A percentile compares a stretch with the other conserved stretches of the same genome.
These are phyloP conservation scores for Penicillium coffeae DNA, from an alignment of 495 filamentous ascomycete species.

Conservation along the genomic window DNA sequence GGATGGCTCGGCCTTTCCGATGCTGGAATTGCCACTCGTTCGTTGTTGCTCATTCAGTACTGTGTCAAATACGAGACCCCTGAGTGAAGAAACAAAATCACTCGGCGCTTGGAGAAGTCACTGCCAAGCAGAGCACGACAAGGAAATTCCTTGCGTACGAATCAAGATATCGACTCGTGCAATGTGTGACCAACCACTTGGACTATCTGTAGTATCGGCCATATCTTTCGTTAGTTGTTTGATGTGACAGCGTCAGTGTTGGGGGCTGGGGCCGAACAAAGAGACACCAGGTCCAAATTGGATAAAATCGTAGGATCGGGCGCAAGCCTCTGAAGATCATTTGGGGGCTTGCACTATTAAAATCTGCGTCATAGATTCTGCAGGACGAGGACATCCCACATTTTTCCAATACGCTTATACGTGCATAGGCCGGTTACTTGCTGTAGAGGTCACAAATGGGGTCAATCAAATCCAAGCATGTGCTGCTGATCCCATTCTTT, in stretches of 20 bases:
- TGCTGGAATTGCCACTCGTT: too few species aligned
- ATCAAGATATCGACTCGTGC: slow-evolving; percentile 20
- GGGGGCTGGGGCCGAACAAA: slow-evolving; percentile 1
- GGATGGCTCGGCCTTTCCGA: neutral
- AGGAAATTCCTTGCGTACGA: slow-evolving; percentile 15
- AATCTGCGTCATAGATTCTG: too few species aligned
- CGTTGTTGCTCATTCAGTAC: too few species aligned
- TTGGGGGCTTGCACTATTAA: too few species aligned
- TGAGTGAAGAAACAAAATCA: slow-evolving; percentile 6
- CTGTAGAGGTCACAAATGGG: too few species aligned
- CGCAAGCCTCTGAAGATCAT: slow-evolving; percentile 6
- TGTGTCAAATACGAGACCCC: too few species aligned
- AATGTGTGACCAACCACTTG: slow-evolving; percentile 19
- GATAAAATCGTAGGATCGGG: slow-evolving; percentile 2
- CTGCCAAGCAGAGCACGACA: slow-evolving; percentile 22
- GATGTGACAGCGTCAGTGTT: slow-evolving; percentile 17
- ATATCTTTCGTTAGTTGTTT: slow-evolving; percentile 7
- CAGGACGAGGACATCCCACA: too few species aligned
- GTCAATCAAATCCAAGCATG: too few species aligned
- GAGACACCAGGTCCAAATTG: neutral
- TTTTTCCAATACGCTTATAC: too few species aligned
- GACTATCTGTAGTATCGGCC: slow-evolving; percentile 11
- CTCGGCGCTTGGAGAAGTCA: slow-evolving; percentile 12
- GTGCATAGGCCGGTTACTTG: too few species aligned
- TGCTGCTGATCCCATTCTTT: too few species aligned